Base-by-base conservation (phyloP, 164 flowering plant species). In the Tinospora cordifolia region DNA sequence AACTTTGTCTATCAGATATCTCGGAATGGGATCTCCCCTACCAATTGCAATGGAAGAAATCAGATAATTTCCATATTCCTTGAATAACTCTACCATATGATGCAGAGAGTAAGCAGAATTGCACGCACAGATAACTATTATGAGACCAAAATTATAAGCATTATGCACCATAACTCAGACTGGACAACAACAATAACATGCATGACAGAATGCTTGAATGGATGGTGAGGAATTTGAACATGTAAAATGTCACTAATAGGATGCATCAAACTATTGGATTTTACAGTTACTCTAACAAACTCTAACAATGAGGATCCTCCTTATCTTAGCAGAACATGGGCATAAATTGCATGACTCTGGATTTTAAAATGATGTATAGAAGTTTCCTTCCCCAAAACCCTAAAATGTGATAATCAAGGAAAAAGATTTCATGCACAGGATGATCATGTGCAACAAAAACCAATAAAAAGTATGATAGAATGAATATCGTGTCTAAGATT, bases 21-120 rank as follows among this genome's bases (percentile, higher is more conserved):
- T 75, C 36, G 97, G 97, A 71, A 91, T 89, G 58, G 96, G 93
- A 85, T 86, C 79, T 19, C 97, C 98, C 96, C 98, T 93, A 76
- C 75, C 82, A 73, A 72, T 65, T 71, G 54, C 30, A 78, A 70
- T 25, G 4, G 30, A 51, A 49, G 57, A 22, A 63, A 59, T 77
- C 40, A 71, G 44, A 68, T 22, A 38, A 67, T 12, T 60, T 11
- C 39, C 14, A 72, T 34, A 72, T 8, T 36, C 44, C 10, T 34
- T 64, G 17, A 64, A 14, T 64, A 7, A 22, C 66, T 64, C 66
- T 64, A 27, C 38, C 41, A 0, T 15, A 64, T 30, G 24, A 54
- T n/a, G 60, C 60, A 19, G 60, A 17, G 6, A 54, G n/a, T 54
- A 54, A 54, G 8, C 24, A 19, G 25, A 5, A 54, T 54, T 24